phyloP scores from a whole-genome alignment of 768 basidiomycete species.

The Mycena kentingensis region DNA sequence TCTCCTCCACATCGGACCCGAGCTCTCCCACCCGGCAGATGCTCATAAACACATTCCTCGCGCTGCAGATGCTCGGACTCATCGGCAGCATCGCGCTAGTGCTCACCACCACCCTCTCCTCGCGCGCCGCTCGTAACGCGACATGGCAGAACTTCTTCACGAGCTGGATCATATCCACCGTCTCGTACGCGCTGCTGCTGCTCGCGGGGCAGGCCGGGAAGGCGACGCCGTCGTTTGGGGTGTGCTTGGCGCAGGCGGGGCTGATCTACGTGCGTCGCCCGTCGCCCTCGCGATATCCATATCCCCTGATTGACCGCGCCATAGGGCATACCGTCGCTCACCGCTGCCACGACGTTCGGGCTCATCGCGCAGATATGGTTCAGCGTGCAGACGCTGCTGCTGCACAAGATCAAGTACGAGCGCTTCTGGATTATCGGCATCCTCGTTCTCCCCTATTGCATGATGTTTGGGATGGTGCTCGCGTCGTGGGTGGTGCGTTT shows the following conservation, averaged over 20 bases:
- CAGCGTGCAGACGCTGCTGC: conserved; percentile 20
- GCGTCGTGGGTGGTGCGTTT: conserved; percentile 23
- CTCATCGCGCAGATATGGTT: conserved; percentile 29
- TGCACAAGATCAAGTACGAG: conserved; percentile 13
- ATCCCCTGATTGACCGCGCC: not conserved
- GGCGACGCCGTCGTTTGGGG: conserved; percentile 20
- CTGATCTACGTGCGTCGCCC: conserved; percentile 29
- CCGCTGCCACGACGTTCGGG: conserved; percentile 28
- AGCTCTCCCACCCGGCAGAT: not conserved
- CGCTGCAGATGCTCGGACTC: conserved; percentile 29
- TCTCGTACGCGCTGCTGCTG: conserved; percentile 31
- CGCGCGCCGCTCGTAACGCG: conserved; percentile 25
- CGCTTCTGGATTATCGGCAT: conserved; percentile 15
- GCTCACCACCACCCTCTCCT: conserved; percentile 24
- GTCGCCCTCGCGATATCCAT: not conserved
- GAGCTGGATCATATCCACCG: conserved; percentile 32
- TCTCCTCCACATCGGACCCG: not conserved
- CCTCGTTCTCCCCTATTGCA: conserved; percentile 24
- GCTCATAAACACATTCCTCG: conserved; percentile 26
- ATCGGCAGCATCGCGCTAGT: conserved; percentile 27
- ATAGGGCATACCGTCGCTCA: conserved; percentile 22
- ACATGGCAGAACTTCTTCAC: conserved; percentile 34
- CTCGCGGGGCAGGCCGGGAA: conserved; percentile 23
- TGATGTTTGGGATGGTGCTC: conserved; percentile 23
- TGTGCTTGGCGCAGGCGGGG: conserved; percentile 30